Percentiles rank a stretch among this genome's conserved stretches.
Conservation (phyloP, 1,284 basidiomycete species). For the Fomitiporia mediterranea region DNA sequence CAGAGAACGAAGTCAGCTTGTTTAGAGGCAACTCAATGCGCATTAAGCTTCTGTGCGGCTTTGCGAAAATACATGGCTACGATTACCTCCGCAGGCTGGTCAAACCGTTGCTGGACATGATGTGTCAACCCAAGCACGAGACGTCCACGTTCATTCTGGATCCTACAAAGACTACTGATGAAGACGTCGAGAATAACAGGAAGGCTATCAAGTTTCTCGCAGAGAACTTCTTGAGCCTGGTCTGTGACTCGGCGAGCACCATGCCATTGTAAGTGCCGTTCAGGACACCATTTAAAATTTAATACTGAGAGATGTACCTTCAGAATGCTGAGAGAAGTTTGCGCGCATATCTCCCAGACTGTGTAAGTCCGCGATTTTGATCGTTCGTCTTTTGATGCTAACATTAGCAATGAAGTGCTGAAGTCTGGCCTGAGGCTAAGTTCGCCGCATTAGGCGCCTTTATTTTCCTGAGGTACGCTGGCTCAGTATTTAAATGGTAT, state of each 20-base stretch:
- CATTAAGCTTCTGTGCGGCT: conserved; percentile 78
- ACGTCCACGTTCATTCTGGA: conserved; percentile 74
- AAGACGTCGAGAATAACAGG: conserved; percentile 67
- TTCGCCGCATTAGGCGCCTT: conserved; percentile 88
- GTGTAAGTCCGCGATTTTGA: conserved; percentile 54
- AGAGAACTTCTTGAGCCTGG: conserved; percentile 70
- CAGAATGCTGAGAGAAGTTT: conserved; percentile 86
- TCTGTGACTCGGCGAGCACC: conserved; percentile 64
- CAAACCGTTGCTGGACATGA: conserved; percentile 68
- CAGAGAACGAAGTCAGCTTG: conserved; percentile 73
- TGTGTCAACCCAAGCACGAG: conserved; percentile 68
- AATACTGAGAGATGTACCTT: conserved; percentile 12
- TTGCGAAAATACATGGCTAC: conserved; percentile 84
- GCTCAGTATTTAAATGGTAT: not conserved
- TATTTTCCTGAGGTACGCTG: conserved; percentile 74
- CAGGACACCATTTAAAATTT: not conserved
- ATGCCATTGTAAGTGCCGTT: conserved; percentile 66
- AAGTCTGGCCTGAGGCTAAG: conserved; percentile 78
- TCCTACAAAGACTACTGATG: conserved; percentile 54
- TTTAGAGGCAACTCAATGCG: conserved; percentile 87
- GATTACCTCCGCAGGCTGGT: conserved; percentile 79
- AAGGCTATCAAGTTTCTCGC: conserved; percentile 73
- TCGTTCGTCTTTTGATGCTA: conserved; percentile 11
- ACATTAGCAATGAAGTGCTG: conserved; percentile 36
- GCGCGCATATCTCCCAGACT: conserved; percentile 74